Conservation (phyloP, 805 yeast genomes). For the Cyberlindnera subsufficiens region DNA sequence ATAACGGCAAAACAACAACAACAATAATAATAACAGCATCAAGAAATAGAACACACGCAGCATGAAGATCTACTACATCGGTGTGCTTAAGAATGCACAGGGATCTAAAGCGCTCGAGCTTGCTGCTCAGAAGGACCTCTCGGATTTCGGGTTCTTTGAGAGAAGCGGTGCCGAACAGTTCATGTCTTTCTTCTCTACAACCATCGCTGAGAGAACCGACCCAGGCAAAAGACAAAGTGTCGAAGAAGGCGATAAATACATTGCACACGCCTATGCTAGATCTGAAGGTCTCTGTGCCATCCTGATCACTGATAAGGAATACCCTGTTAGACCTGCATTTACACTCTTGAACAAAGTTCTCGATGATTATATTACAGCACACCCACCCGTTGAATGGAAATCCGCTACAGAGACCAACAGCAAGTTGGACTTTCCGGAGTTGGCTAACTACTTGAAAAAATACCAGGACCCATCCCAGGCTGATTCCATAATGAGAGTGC, state of each 20-base stretch:
- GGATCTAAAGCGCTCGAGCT: conserved; percentile 68
- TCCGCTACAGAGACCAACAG: conserved; percentile 39
- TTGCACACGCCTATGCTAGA: conserved; percentile 89
- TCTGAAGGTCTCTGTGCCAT: conserved; percentile 91
- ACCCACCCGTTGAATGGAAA: conserved; percentile 71
- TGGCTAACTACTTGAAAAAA: conserved; percentile 66
- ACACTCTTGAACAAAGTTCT: conserved; percentile 83
- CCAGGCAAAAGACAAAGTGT: conserved; percentile 91
- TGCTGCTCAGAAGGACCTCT: conserved; percentile 72
- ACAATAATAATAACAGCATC: neutral
- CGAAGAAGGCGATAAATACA: conserved; percentile 70
- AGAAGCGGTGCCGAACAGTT: conserved; percentile 79
- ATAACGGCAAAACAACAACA: neutral
- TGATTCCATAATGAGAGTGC: conserved; percentile 94
- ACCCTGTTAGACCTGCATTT: conserved; percentile 95
- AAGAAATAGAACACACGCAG: neutral
- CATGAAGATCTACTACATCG: conserved; percentile 92
- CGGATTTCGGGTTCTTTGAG: conserved; percentile 87
- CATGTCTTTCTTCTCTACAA: conserved; percentile 89
- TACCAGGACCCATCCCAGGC: conserved; percentile 98
- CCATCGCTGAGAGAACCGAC: conserved; percentile 82
- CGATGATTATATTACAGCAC: conserved; percentile 83
- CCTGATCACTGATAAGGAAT: conserved; percentile 87
- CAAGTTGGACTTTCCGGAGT: conserved; percentile 46
- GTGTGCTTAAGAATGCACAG: conserved; percentile 61